These are phyloP conservation scores for Acidiella bohemica DNA, from an alignment of 495 filamentous ascomycete genomes.

Conservation along the genomic window DNA sequence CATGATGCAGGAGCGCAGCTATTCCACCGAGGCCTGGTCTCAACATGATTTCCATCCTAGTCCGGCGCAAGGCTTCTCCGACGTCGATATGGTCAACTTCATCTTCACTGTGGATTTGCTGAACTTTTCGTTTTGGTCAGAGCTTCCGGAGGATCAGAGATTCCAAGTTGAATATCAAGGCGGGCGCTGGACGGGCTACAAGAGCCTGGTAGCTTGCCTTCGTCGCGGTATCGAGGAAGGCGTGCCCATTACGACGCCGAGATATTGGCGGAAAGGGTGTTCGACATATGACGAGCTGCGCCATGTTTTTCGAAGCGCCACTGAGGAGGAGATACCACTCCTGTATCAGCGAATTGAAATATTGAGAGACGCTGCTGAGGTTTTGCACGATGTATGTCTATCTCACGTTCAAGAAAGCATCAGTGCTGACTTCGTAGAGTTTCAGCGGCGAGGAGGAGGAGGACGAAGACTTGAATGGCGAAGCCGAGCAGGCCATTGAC, in stretches of 20 bases:
- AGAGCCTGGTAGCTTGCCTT: constrained; percentile 78
- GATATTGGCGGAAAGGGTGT: constrained; percentile 71
- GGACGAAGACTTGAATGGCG: not conserved
- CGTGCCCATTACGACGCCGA: constrained; percentile 77
- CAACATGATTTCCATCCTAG: constrained; percentile 85
- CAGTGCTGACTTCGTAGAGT: constrained; percentile 8
- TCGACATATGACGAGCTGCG: constrained; percentile 57
- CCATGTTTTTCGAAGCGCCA: constrained; percentile 75
- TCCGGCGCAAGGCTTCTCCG: constrained; percentile 33
- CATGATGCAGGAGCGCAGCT: constrained; percentile 69
- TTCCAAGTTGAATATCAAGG: constrained; percentile 73
- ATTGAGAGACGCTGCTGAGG: constrained; percentile 68
- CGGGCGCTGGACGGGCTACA: constrained; percentile 83
- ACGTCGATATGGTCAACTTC: constrained; percentile 69
- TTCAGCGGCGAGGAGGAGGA: constrained; percentile 3
- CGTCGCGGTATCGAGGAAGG: constrained; percentile 84
- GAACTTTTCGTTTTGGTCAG: constrained; percentile 94
- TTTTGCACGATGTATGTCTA: constrained; percentile 64
- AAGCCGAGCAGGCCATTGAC: not conserved
- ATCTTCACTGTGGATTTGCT: constrained; percentile 94
- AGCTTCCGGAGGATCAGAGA: constrained; percentile 42
- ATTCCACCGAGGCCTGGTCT: constrained; percentile 74
- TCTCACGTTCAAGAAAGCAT: not conserved
- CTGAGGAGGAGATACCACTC: constrained; percentile 75
- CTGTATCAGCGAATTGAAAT: constrained; percentile 65